Conservation (phyloP, 169 alveolate species). For the Neospora caninum region DNA sequence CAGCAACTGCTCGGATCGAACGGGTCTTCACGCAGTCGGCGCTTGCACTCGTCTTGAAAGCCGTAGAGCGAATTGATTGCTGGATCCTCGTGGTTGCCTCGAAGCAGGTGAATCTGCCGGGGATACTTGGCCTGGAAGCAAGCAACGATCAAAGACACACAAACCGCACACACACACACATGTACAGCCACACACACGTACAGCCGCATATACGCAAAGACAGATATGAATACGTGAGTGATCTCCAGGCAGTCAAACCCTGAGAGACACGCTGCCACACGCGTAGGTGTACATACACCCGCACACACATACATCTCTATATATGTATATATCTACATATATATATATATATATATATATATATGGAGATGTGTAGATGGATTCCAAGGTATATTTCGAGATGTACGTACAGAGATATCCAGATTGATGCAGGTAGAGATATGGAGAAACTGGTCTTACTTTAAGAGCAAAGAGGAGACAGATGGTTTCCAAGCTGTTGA, state of each 20-base stretch:
- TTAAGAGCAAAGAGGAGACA: conserved; percentile 96
- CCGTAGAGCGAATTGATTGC: conserved; percentile 98
- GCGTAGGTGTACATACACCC: not conserved
- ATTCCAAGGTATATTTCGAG: not conserved
- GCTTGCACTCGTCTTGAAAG: conserved; percentile 97
- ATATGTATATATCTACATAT: not conserved
- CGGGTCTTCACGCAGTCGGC: conserved; percentile 95
- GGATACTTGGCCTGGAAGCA: conserved; percentile 82
- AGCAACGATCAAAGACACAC: not conserved
- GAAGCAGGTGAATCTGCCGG: conserved; percentile 95
- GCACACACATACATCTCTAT: not conserved
- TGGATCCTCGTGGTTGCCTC: conserved; percentile 94
- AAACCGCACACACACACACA: no score
- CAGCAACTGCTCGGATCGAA: conserved; percentile 94
- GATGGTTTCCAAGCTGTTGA: conserved; percentile 93
- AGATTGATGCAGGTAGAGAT: no score
- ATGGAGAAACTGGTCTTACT: conserved; percentile 67
- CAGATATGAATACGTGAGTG: not conserved
- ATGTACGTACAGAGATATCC: not conserved
- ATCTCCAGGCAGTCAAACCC: no score
- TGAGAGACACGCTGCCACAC: not conserved
- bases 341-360: not conserved
- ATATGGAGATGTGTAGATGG: not conserved
- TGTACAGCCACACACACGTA: no score
- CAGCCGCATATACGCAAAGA: no score